Evolutionary conservation across 371 early-diverging fungal species (phyloP).

Genomic region (Synchytrium microbalum): DNA sequence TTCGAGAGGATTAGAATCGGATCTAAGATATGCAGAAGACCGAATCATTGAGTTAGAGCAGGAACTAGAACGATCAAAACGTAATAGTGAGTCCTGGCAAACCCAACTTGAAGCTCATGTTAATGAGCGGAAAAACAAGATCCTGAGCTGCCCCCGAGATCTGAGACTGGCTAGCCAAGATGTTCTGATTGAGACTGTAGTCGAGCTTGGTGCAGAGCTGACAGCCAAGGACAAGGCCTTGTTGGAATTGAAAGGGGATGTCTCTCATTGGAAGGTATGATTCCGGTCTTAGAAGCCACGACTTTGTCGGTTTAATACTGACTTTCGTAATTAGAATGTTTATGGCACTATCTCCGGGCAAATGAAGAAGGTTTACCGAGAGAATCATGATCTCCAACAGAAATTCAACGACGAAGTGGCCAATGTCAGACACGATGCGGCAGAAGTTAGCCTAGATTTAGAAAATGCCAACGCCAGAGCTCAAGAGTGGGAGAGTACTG

Average conservation of each 20-base stretch:
- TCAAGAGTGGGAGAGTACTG: constrained; percentile 13
- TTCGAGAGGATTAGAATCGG: neutral
- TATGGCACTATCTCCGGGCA: constrained; percentile 16
- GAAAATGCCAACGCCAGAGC: constrained; percentile 6
- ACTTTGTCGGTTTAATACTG: no score
- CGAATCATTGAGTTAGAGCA: neutral
- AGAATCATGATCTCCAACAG: constrained; percentile 13
- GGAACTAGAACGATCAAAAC: neutral
- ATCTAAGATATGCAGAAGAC: neutral
- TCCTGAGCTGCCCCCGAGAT: neutral
- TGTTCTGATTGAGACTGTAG: neutral
- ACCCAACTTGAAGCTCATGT: neutral
- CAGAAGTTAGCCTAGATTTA: constrained; percentile 8
- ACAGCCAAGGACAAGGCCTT: neutral
- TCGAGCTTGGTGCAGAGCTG: neutral
- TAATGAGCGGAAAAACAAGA: neutral
- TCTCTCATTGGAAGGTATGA: neutral
- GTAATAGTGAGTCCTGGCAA: neutral
- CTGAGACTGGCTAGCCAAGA: neutral
- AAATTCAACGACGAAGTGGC: constrained; percentile 7
- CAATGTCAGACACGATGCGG: constrained; percentile 6
- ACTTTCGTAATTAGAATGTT: constrained; percentile 10
- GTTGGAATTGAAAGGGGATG: neutral
- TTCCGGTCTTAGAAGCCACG: no score
- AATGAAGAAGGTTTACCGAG: constrained; percentile 21